Base-by-base conservation (phyloP, 2,329 filamentous ascomycete species). In the Ceratocystis alfenasii region DNA sequence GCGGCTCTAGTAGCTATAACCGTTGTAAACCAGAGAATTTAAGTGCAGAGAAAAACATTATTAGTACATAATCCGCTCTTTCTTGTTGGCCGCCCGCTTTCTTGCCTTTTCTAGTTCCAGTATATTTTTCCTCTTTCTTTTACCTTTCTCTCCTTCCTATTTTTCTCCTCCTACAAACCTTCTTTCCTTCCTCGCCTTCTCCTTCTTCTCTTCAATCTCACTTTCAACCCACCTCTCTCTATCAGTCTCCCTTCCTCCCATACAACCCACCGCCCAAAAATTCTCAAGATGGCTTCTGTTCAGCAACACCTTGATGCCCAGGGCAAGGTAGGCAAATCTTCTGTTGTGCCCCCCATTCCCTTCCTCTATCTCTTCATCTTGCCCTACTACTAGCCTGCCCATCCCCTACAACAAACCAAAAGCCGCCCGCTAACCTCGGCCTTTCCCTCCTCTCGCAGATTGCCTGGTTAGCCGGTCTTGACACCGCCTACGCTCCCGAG, bases 251-350 rank as follows among this genome's bases (percentile, higher is more conserved):
- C 48, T 64, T 48, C 33, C 62, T 30, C 60, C 63, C 36, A 59
- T 30, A 46, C 30, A 48, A 20, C 7, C 50, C 50, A 55, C 25
- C 22, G 50, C 50, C 50, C 6, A 41, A 41, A 28, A 25, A 33
- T 60, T 20, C 22, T 55, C 75, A 75, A 74, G 74, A 82, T 83
- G 78, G 78, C 80, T 71, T 78, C 86, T 74, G 87, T 91, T 76
- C 83, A 94, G 75, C 89, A 95, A 77, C 91, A 96, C 79, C 86
- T 96, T 75, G 84, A 85, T 75, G 85, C 88, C 74, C 87, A 89
- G 76, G 83, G 83, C 74, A 83, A 82, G 66, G 66, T 68, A 68
- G 57, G 66, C 63, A 44, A n/a, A 61, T 55, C 48, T 66, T 59
- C 64, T 66, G 64, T 66, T 50, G 45, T 66, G 45, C 57, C 46